Conservation (phyloP, 164 flowering plant genomes). For the Magnolia sinica region DNA sequence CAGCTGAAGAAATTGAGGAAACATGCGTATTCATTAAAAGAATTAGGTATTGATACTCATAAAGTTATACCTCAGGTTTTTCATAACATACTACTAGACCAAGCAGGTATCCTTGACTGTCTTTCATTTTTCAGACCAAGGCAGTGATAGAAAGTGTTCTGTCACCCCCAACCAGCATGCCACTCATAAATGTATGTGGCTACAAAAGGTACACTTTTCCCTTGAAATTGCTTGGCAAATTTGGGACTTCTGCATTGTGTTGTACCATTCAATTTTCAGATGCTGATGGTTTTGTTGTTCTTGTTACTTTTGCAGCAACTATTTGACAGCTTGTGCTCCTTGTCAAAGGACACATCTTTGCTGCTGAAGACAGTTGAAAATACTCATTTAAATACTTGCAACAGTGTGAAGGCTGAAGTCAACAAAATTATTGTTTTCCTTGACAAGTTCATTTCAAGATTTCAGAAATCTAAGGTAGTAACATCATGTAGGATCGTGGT, state of each 20-base stretch:
- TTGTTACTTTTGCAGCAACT: constrained; percentile 50
- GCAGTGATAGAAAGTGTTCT: constrained; percentile 15
- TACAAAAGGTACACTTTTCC: constrained; percentile 61
- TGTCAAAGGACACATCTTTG: constrained; percentile 50
- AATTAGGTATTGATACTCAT: constrained; percentile 16
- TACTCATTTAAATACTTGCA: constrained; percentile 53
- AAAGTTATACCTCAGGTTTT: background rate
- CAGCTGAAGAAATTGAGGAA: constrained; percentile 37
- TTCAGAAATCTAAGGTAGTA: constrained; percentile 67
- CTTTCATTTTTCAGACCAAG: constrained; percentile 11
- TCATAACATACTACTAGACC: background rate
- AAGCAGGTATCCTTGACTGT: background rate
- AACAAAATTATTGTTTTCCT: constrained; percentile 31
- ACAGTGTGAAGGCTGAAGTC: constrained; percentile 36
- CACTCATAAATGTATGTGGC: constrained; percentile 66
- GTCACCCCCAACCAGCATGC: constrained; percentile 40
- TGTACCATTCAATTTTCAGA: background rate
- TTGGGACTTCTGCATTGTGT: background rate
- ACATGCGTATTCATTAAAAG: constrained; percentile 30
- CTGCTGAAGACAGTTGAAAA: constrained; percentile 48
- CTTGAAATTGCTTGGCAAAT: background rate
- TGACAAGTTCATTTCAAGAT: constrained; percentile 43
- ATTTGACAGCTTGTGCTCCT: constrained; percentile 54
- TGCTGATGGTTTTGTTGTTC: background rate
- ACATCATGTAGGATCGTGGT: background rate